Conservation (phyloP, 2,329 filamentous ascomycete genomes). For the Xenoacremonium recifei region DNA sequence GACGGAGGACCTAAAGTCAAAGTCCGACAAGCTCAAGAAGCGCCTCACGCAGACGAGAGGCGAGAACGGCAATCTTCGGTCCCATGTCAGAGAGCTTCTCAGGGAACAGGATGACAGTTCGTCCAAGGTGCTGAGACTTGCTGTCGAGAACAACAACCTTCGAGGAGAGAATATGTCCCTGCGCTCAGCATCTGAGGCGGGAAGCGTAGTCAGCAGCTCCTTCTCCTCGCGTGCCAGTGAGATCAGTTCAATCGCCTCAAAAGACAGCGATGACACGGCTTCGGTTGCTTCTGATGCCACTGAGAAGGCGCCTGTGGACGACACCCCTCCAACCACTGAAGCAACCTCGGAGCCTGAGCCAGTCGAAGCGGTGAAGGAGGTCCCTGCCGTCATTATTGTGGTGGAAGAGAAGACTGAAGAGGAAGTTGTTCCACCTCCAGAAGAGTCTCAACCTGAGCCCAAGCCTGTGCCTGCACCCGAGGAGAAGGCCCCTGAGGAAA, state of each 20-base stretch:
- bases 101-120: conserved; percentile 22
- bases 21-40: conserved; percentile 25
- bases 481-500: not conserved
- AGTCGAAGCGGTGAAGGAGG: conserved; percentile 5
- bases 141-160: conserved; percentile 19
- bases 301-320: conserved; percentile 18
- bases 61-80: conserved; percentile 16
- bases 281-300: conserved; percentile 20
- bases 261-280: conserved; percentile 9
- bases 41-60: conserved; percentile 16
- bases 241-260: not conserved
- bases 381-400: not conserved
- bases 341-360: conserved; percentile 6
- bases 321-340: conserved; percentile 2
- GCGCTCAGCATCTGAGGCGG: conserved; percentile 15
- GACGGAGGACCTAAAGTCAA: conserved; percentile 21
- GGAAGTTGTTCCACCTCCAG: too few relatives aligned
- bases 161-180: conserved; percentile 23
- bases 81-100: conserved; percentile 18
- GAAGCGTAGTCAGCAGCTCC: conserved; percentile 18
- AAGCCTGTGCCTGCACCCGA: not conserved
- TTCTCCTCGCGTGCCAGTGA: conserved; percentile 17
- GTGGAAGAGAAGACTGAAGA: not conserved
- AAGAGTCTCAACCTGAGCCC: too few relatives aligned
- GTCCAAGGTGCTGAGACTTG: conserved; percentile 20